Percentiles rank a stretch among this genome's conserved stretches.
These are phyloP conservation scores for Capsicum rhomboideum DNA, from an alignment of 257 asterid species.

Conservation along the genomic window DNA sequence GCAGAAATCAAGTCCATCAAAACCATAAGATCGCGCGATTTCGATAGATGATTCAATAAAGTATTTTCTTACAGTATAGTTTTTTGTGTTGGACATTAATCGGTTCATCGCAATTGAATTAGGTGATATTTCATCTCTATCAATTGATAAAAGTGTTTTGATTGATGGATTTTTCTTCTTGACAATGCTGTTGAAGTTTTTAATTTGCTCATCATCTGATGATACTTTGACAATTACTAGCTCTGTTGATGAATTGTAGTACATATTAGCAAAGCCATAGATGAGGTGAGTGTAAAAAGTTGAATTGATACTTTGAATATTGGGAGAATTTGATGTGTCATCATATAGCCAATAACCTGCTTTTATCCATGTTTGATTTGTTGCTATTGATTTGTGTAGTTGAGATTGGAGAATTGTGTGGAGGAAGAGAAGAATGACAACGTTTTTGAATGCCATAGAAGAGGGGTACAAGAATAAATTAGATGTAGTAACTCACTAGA, in stretches of 20 bases:
- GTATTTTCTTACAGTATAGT: constrained; percentile 5
- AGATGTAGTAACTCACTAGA: neutral
- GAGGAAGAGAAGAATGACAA: neutral
- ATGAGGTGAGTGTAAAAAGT: neutral
- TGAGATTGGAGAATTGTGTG: neutral
- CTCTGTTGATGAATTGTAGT: neutral
- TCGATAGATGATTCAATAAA: constrained; percentile 10
- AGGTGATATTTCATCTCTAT: neutral
- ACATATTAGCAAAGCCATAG: neutral
- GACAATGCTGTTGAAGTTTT: neutral
- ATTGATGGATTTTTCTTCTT: neutral
- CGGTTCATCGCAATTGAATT: neutral
- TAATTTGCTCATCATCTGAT: neutral
- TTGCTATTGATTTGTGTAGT: neutral
- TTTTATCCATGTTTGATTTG: neutral
- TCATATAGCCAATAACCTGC: neutral
- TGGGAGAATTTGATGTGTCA: neutral
- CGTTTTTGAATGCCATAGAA: neutral
- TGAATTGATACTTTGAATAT: neutral
- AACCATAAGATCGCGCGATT: neutral
- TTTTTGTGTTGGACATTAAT: neutral
- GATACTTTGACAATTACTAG: neutral
- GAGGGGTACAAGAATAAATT: neutral
- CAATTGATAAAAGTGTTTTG: neutral
- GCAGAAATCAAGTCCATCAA: constrained; percentile 10